Evolutionary conservation across 306 rosid genomes (phyloP).

Genomic region (Gastrolobium bilobum): DNA sequence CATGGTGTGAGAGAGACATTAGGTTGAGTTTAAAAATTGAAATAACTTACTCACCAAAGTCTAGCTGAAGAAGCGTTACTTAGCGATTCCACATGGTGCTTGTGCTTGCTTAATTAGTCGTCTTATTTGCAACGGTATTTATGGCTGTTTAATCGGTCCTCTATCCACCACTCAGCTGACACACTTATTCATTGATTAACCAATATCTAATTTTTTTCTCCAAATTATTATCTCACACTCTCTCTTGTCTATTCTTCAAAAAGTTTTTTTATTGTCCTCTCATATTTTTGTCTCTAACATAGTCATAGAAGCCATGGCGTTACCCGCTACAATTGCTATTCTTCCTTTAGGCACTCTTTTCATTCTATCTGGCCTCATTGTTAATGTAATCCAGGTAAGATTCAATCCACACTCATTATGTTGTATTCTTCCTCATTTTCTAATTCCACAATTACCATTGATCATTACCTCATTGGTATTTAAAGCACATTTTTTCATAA

Average conservation of each 20-base stretch:
- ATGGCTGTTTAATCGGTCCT: slow-evolving; percentile 38
- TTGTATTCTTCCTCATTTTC: not conserved
- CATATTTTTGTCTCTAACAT: not conserved
- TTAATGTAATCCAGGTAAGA: slow-evolving; percentile 77
- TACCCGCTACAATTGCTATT: slow-evolving; percentile 74
- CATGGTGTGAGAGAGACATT: not conserved
- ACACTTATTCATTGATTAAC: not conserved
- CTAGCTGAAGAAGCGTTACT: not conserved
- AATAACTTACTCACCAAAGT: not conserved
- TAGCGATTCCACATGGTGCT: slow-evolving; percentile 12
- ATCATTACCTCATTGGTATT: not conserved
- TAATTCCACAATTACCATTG: not conserved
- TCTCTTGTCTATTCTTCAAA: not conserved
- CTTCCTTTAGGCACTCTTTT: slow-evolving; percentile 78
- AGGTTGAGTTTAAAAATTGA: not conserved
- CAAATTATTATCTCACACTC: not conserved
- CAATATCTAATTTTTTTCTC: not conserved
- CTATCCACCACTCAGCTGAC: slow-evolving; percentile 1
- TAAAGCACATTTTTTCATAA: not conserved
- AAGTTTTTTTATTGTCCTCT: not conserved
- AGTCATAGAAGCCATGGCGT: slow-evolving; percentile 60
- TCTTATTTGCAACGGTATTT: slow-evolving; percentile 35
- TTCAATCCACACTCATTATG: not conserved
- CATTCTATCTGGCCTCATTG: slow-evolving; percentile 80
- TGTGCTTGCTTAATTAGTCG: not conserved